Conservation (phyloP, 805 yeast genomes). For the Cyberlindnera nakhonratchasimensis region DNA sequence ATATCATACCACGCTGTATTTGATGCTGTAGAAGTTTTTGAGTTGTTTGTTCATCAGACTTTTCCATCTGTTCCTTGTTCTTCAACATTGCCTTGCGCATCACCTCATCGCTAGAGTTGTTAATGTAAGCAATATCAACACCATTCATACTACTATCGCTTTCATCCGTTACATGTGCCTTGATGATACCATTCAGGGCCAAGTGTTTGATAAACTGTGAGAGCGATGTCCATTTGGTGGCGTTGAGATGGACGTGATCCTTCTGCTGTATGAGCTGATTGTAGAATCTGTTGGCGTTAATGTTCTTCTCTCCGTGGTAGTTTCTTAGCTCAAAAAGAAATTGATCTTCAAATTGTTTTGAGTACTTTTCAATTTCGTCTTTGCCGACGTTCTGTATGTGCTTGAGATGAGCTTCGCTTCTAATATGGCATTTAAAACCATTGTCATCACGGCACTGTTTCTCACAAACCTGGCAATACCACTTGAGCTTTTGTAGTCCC, state of each 20-base stretch:
- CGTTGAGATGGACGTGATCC: slow-evolving; percentile 85
- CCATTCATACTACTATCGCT: slow-evolving; percentile 35
- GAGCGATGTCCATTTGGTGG: slow-evolving; percentile 76
- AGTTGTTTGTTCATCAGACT: slow-evolving; percentile 45
- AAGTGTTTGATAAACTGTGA: slow-evolving; percentile 64
- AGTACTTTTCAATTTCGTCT: slow-evolving; percentile 53
- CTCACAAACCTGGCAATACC: slow-evolving; percentile 87
- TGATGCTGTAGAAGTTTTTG: slow-evolving; percentile 47
- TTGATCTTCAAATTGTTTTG: slow-evolving; percentile 55
- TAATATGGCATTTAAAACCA: slow-evolving; percentile 89
- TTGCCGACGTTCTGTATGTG: slow-evolving; percentile 48
- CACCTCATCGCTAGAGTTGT: slow-evolving; percentile 48
- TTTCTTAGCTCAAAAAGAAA: slow-evolving; percentile 60
- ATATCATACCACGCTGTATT: slow-evolving; percentile 40
- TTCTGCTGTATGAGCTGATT: slow-evolving; percentile 83
- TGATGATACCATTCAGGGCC: slow-evolving; percentile 52
- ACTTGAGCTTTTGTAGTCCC: slow-evolving; percentile 82
- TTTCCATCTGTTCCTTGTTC: slow-evolving; percentile 35
- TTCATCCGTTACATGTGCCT: slow-evolving; percentile 39
- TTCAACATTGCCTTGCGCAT: slow-evolving; percentile 36
- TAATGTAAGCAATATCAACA: slow-evolving; percentile 49
- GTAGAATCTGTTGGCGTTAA: slow-evolving; percentile 82
- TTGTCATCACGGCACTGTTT: slow-evolving; percentile 96
- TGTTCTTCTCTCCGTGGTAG: slow-evolving; percentile 76
- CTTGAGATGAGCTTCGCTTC: slow-evolving; percentile 71